These are phyloP conservation scores for Smallanthus sonchifolius DNA, from an alignment of 129 eudicot species.

Conservation along the genomic window DNA sequence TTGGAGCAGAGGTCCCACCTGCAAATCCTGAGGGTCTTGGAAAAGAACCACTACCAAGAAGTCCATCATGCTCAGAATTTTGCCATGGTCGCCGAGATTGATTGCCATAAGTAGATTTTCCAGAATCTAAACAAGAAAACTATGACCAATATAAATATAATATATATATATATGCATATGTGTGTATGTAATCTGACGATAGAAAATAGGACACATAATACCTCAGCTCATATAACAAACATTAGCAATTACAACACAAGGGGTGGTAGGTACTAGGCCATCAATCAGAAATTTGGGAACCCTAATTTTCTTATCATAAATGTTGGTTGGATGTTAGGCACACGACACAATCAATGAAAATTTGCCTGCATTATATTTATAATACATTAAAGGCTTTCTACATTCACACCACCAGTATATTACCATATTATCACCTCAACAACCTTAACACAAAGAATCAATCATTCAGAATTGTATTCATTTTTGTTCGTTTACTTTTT, in stretches of 20 bases:
- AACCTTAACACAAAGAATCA: background rate
- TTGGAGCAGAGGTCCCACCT: conserved; percentile 61
- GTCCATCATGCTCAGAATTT: conserved; percentile 90
- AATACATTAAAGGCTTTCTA: background rate
- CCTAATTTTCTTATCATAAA: background rate
- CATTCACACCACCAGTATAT: background rate
- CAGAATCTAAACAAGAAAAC: conserved; percentile 51
- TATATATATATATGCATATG: background rate
- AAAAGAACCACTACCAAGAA: conserved; percentile 98
- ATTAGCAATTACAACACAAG: background rate
- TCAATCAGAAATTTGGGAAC: background rate
- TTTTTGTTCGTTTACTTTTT: background rate
- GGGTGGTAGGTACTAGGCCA: background rate
- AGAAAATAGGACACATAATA: no score
- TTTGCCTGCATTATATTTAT: background rate
- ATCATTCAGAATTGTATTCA: background rate
- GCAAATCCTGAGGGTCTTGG: conserved; percentile 84
- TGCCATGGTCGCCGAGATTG: conserved; percentile 79
- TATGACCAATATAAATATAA: background rate
- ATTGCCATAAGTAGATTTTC: conserved; percentile 54
- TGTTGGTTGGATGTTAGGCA: background rate
- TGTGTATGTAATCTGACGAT: background rate
- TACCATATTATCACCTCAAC: background rate
- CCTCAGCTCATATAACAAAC: background rate
- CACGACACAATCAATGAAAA: background rate